phyloP scores from a whole-genome alignment of 129 eudicot species.

The Deinandra increscens region DNA sequence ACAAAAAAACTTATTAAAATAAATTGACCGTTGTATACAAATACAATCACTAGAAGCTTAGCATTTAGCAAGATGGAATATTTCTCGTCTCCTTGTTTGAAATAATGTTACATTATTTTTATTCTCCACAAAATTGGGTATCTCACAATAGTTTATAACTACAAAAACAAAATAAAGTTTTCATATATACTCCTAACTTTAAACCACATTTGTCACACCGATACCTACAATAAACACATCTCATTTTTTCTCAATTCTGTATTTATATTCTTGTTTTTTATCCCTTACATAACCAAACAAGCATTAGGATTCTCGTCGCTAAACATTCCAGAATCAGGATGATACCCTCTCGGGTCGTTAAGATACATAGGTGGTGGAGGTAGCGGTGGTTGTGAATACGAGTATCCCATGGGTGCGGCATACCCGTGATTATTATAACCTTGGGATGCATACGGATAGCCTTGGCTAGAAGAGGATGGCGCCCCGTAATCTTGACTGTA shows the following conservation, averaged over 20 bases:
- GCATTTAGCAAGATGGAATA: slow-evolving; percentile 10
- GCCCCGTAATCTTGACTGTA: slow-evolving; percentile 50
- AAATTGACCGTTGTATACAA: not conserved
- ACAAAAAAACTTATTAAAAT: not conserved
- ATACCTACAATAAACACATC: slow-evolving; percentile 11
- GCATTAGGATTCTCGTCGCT: slow-evolving; percentile 81
- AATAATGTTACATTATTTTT: not conserved
- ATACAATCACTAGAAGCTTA: slow-evolving; percentile 8
- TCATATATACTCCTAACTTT: slow-evolving; percentile 7
- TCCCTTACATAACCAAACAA: slow-evolving; percentile 59
- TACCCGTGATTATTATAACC: slow-evolving; percentile 40
- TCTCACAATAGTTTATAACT: slow-evolving; percentile 16
- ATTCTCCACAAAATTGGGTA: slow-evolving; percentile 19
- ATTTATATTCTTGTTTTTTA: not conserved
- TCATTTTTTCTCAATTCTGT: not conserved
- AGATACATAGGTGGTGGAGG: slow-evolving; percentile 42
- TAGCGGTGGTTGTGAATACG: slow-evolving; percentile 21
- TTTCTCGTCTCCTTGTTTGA: slow-evolving; percentile 10
- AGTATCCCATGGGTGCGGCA: slow-evolving; percentile 17
- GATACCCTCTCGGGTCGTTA: slow-evolving; percentile 22
- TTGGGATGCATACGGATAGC: slow-evolving; percentile 31
- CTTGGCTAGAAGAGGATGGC: slow-evolving; percentile 24
- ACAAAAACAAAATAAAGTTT: not conserved
- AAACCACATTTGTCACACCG: not conserved
- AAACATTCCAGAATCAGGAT: slow-evolving; percentile 44